Evolutionary conservation across 2,329 filamentous ascomycete genomes (phyloP).

Genomic region (Daldinia sp.): DNA sequence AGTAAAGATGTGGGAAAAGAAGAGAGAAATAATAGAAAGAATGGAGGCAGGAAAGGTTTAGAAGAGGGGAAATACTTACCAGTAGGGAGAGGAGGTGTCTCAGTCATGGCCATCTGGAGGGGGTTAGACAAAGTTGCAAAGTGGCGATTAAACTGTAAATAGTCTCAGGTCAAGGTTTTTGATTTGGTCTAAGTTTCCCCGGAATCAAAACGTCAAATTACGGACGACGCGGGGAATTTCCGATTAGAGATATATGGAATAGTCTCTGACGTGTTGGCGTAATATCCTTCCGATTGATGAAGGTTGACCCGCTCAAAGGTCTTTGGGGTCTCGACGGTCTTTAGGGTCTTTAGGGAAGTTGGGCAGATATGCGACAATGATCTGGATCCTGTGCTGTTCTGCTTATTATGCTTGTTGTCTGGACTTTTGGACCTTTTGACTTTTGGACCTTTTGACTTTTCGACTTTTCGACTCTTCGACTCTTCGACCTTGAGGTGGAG

Average conservation of each 20-base stretch:
- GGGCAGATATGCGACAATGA: constrained; percentile 30
- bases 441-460: too few species aligned
- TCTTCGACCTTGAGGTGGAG: too few species aligned
- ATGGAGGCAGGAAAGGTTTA: not conserved
- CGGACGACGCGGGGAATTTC: constrained; percentile 5
- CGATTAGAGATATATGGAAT: constrained; percentile 16
- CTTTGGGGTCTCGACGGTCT: too few species aligned
- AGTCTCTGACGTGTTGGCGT: constrained; percentile 20
- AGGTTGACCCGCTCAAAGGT: constrained; percentile 5
- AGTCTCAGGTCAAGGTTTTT: constrained; percentile 6
- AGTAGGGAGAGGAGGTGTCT: constrained; percentile 39
- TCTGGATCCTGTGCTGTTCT: constrained; percentile 4
- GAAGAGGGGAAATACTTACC: constrained; percentile 38
- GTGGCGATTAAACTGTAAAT: constrained; percentile 18
- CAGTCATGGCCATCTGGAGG: constrained; percentile 44
- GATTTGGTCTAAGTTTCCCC: not conserved
- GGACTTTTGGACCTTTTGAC: too few species aligned
- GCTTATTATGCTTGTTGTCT: not conserved
- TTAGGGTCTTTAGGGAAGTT: constrained; percentile 11
- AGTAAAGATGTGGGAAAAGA: not conserved
- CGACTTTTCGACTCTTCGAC: too few species aligned
- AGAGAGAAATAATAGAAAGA: too few species aligned
- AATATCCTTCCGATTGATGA: constrained; percentile 20
- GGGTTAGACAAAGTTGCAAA: constrained; percentile 9
- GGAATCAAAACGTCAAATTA: constrained; percentile 11